phyloP scores from a whole-genome alignment of 805 yeast species.

The Yamadazyma phyllophila region DNA sequence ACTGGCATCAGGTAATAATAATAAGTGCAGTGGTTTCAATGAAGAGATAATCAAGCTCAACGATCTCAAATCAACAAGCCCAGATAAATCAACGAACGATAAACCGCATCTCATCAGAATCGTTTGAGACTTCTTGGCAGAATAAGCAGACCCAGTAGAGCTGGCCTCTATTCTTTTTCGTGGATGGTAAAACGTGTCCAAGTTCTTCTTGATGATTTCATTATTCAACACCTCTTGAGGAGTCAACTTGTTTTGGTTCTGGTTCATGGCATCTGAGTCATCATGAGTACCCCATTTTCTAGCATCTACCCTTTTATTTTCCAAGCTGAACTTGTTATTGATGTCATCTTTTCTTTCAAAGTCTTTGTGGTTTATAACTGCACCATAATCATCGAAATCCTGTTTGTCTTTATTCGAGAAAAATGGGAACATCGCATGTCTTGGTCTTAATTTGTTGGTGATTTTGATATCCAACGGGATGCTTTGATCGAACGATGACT shows the following conservation, averaged over 20 bases:
- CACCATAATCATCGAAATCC: constrained; percentile 87
- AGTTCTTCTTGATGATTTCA: constrained; percentile 36
- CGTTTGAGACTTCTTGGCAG: constrained; percentile 14
- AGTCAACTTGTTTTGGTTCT: constrained; percentile 30
- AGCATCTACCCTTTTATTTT: constrained; percentile 32
- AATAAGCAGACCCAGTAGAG: constrained; percentile 19
- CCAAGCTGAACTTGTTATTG: constrained; percentile 36
- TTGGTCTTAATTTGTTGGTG: constrained; percentile 43
- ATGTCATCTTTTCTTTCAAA: constrained; percentile 57
- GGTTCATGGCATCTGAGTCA: constrained; percentile 17
- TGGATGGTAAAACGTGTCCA: constrained; percentile 55
- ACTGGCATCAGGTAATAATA: constrained; percentile 52
- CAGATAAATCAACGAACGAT: constrained; percentile 76
- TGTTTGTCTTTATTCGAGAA: constrained; percentile 46
- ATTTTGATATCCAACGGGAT: constrained; percentile 55
- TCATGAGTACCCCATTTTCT: constrained; percentile 26
- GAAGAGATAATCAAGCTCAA: constrained; percentile 72
- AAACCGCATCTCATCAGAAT: constrained; percentile 61
- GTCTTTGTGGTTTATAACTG: constrained; percentile 62
- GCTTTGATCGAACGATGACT: constrained; percentile 37
- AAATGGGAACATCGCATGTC: constrained; percentile 76
- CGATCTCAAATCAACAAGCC: constrained; percentile 82
- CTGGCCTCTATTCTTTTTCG: constrained; percentile 34
- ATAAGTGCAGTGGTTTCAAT: constrained; percentile 71
- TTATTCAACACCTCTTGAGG: constrained; percentile 44